phyloP scores from a whole-genome alignment of 495 filamentous ascomycete genomes.

The Entonaema liquescens region DNA sequence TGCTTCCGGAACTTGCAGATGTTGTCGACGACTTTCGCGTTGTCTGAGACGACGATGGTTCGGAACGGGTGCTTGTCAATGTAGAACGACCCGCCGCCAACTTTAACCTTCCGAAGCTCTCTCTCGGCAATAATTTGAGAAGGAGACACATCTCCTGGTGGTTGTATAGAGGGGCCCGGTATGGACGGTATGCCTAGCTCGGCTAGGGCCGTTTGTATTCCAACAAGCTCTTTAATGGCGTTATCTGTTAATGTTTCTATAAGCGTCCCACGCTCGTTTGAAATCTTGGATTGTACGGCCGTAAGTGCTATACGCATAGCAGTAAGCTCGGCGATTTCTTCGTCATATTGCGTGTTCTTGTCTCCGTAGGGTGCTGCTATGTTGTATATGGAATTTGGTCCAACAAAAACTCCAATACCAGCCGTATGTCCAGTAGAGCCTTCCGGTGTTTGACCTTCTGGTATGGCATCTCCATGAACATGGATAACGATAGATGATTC shows the following conservation, averaged over 20 bases:
- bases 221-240: not conserved
- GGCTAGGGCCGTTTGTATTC: too few relatives aligned
- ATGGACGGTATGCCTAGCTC: too few relatives aligned
- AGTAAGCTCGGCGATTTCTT: not conserved
- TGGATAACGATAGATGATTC: not conserved
- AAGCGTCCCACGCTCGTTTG: not conserved
- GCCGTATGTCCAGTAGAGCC: not conserved
- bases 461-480: not conserved
- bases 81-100: not conserved
- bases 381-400: not conserved
- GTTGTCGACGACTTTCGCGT: not conserved
- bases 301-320: not conserved
- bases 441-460: not conserved
- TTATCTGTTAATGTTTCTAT: not conserved
- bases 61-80: not conserved
- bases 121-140: too few relatives aligned
- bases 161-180: not conserved
- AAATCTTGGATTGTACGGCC: not conserved
- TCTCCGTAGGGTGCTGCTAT: not conserved
- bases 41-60: not conserved
- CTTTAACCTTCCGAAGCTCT: too few relatives aligned
- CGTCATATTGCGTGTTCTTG: not conserved
- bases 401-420: not conserved
- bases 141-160: not conserved
- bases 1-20: not conserved